These are phyloP conservation scores for Bigelowiella natans DNA, from an alignment of 78 protist genomes.

Conservation along the genomic window DNA sequence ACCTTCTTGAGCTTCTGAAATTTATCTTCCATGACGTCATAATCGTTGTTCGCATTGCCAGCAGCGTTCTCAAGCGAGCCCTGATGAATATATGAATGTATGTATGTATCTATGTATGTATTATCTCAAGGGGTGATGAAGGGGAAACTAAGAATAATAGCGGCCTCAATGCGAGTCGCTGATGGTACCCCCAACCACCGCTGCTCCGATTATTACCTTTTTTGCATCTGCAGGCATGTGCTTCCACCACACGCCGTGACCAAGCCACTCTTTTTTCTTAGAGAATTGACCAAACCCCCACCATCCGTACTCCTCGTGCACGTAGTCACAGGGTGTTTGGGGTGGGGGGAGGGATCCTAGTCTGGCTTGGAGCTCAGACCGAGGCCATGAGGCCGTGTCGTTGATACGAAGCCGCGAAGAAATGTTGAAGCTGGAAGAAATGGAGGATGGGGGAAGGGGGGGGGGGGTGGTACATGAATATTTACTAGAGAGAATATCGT, in stretches of 20 bases:
- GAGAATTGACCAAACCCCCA: background rate
- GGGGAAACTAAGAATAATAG: no score
- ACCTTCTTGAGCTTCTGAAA: background rate
- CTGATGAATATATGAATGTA: background rate
- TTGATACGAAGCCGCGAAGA: background rate
- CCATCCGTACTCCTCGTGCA: background rate
- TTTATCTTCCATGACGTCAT: background rate
- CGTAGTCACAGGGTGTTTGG: background rate
- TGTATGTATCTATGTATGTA: background rate
- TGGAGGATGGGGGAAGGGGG: no score
- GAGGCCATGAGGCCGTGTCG: background rate
- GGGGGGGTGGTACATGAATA: background rate
- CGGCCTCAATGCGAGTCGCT: no score
- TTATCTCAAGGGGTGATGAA: no score
- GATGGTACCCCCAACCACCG: no score
- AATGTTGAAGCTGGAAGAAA: background rate
- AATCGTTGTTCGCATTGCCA: background rate
- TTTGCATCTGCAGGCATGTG: background rate
- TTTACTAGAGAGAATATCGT: background rate
- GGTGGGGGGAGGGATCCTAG: background rate
- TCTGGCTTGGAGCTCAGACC: background rate
- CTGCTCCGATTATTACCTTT: no score
- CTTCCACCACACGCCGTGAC: background rate
- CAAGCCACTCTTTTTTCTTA: background rate
- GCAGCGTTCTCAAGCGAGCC: background rate